Conservation (phyloP, 163 green algal species). For the Coccomyxa subellipsoidea region DNA sequence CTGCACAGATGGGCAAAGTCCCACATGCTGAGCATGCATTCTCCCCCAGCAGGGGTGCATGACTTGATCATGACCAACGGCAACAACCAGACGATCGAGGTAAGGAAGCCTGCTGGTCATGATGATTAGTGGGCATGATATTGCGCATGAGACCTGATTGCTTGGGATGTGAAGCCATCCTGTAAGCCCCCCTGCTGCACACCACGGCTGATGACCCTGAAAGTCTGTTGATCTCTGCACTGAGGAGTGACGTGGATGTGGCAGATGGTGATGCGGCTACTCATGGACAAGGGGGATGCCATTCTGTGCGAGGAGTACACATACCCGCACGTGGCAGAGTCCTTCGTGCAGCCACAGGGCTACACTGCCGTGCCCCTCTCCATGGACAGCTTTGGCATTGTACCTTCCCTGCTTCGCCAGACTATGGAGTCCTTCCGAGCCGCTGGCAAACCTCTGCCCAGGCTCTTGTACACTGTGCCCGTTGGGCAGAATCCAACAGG, state of each 20-base stretch:
- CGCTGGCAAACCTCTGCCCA: slow-evolving; percentile 23
- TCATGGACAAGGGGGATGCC: slow-evolving; percentile 48
- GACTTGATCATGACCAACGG: slow-evolving; percentile 50
- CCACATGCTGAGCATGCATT: slow-evolving; percentile 43
- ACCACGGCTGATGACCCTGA: too few species aligned
- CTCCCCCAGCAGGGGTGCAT: slow-evolving; percentile 26
- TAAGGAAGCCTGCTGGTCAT: slow-evolving; percentile 5
- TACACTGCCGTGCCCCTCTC: slow-evolving; percentile 43
- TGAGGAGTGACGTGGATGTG: neutral
- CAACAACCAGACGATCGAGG: slow-evolving; percentile 51
- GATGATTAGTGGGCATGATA: neutral
- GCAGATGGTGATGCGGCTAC: slow-evolving; percentile 36
- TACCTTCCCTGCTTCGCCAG: slow-evolving; percentile 19
- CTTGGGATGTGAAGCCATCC: neutral
- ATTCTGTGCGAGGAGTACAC: slow-evolving; percentile 72
- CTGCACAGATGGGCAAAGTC: slow-evolving; percentile 50
- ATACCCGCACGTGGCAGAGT: slow-evolving; percentile 66
- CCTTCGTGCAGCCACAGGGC: slow-evolving; percentile 46
- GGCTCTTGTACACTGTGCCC: slow-evolving; percentile 72
- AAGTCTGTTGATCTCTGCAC: too few species aligned
- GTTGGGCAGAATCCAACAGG: slow-evolving; percentile 82
- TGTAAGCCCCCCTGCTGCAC: too few species aligned
- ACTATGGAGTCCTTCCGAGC: slow-evolving; percentile 2
- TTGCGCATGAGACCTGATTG: neutral
- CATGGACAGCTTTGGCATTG: slow-evolving; percentile 48